phyloP scores from a whole-genome alignment of 169 alveolate species.

The Cryptosporidium viatorum region DNA sequence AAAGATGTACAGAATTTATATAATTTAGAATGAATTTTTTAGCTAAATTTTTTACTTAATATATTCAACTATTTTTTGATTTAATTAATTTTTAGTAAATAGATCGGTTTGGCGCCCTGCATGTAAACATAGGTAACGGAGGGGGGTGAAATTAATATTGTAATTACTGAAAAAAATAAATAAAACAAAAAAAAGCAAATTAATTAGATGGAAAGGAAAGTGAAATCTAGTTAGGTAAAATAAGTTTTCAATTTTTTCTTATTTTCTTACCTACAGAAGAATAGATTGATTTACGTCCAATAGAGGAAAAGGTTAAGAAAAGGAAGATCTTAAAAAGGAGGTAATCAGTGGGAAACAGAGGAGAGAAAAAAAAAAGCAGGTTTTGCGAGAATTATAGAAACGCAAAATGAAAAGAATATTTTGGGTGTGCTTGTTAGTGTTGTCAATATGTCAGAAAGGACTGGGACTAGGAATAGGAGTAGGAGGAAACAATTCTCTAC shows the following conservation, averaged over 20 bases:
- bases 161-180: not conserved
- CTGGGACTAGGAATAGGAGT: not conserved
- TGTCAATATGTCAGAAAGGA: not conserved
- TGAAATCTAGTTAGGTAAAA: not conserved
- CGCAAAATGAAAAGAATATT: not conserved
- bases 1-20: too few species aligned
- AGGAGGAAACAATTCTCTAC: not conserved
- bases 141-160: not conserved
- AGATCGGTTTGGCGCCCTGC: constrained; percentile 4
- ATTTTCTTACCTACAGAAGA: not conserved
- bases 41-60: not conserved
- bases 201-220: not conserved
- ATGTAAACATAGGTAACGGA: not conserved
- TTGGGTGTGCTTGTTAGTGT: not conserved
- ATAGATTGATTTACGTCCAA: not conserved
- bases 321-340: not conserved
- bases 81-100: not conserved
- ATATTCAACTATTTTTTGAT: not conserved
- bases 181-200: not conserved
- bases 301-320: not conserved
- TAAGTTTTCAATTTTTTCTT: not conserved
- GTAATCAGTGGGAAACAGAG: not conserved
- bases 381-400: not conserved
- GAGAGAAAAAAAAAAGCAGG: not conserved
- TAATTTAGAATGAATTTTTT: too few species aligned